Conservation (phyloP, 2,329 filamentous ascomycete species). For the Drechmeria coniospora region DNA sequence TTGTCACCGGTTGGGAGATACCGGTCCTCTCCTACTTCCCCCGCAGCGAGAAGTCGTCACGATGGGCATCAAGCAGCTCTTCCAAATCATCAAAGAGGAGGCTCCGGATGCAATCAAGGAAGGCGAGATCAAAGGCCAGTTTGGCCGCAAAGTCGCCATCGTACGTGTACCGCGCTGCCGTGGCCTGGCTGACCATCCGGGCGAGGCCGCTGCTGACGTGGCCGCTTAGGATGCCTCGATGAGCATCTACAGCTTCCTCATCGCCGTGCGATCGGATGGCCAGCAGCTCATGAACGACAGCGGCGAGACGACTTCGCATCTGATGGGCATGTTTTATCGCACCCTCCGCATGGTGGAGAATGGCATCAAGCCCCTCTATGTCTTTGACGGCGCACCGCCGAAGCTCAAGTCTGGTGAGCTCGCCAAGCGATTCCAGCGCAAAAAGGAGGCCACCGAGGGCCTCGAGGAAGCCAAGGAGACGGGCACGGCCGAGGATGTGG, state of each 20-base stretch:
- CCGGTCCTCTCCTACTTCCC: neutral
- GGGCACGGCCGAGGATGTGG: constrained; percentile 89
- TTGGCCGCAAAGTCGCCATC: constrained; percentile 95
- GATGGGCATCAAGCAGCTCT: constrained; percentile 59
- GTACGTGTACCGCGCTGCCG: constrained; percentile 34
- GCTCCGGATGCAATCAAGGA: constrained; percentile 91
- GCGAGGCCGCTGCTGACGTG: neutral
- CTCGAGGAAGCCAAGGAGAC: constrained; percentile 95
- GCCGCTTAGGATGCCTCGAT: constrained; percentile 49
- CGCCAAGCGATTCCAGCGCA: constrained; percentile 89
- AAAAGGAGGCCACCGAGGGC: constrained; percentile 77
- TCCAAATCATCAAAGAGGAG: constrained; percentile 75
- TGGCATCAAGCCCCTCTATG: constrained; percentile 95
- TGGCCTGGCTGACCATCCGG: too few species aligned
- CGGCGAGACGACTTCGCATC: constrained; percentile 90
- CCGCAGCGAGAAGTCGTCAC: constrained; percentile 9
- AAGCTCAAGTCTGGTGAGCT: constrained; percentile 97
- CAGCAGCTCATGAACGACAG: constrained; percentile 92
- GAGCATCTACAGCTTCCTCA: constrained; percentile 98
- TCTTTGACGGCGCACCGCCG: constrained; percentile 91
- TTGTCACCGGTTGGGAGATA: too few species aligned
- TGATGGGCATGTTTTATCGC: constrained; percentile 99
- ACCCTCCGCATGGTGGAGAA: constrained; percentile 97
- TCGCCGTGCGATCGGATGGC: constrained; percentile 90
- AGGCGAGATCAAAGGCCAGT: constrained; percentile 97